phyloP scores from a whole-genome alignment of 179 eudicot species.

The Sideroxylon spinosum region DNA sequence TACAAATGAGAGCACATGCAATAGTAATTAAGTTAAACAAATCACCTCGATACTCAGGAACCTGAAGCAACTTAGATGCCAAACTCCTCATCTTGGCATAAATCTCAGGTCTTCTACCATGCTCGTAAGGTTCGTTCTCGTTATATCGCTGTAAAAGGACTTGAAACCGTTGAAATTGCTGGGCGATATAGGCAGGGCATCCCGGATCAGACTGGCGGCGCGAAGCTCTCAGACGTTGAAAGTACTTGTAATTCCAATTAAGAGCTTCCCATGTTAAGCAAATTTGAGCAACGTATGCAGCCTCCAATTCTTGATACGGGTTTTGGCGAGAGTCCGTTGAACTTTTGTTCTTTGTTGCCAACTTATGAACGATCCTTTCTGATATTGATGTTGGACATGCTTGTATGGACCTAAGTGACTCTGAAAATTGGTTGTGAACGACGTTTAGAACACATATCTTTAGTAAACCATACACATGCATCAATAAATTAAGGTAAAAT shows the following conservation, averaged over 20 bases:
- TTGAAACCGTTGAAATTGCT: slow-evolving; percentile 81
- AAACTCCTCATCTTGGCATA: slow-evolving; percentile 63
- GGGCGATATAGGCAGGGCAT: slow-evolving; percentile 81
- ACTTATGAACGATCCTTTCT: slow-evolving; percentile 58
- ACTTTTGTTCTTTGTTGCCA: slow-evolving; percentile 33
- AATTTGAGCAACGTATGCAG: slow-evolving; percentile 82
- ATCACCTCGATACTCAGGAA: slow-evolving; percentile 85
- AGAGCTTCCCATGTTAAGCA: slow-evolving; percentile 94
- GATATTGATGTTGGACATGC: slow-evolving; percentile 93
- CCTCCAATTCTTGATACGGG: slow-evolving; percentile 68
- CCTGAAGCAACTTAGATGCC: slow-evolving; percentile 81
- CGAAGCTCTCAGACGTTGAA: slow-evolving; percentile 49
- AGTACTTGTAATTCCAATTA: slow-evolving; percentile 75
- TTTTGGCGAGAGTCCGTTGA: slow-evolving; percentile 33
- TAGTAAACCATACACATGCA: too few species aligned
- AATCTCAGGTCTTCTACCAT: slow-evolving; percentile 72
- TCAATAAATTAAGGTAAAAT: too few species aligned
- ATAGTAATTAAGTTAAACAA: not conserved
- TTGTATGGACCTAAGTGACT: slow-evolving; percentile 65
- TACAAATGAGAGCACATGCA: too few species aligned
- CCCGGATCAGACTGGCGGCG: slow-evolving; percentile 48
- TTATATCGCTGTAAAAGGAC: slow-evolving; percentile 73
- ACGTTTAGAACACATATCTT: not conserved
- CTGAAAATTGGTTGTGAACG: slow-evolving; percentile 28
- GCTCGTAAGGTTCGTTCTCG: slow-evolving; percentile 84